Conservation (phyloP, 768 basidiomycete genomes). For the Lanmaoa rubissima region DNA sequence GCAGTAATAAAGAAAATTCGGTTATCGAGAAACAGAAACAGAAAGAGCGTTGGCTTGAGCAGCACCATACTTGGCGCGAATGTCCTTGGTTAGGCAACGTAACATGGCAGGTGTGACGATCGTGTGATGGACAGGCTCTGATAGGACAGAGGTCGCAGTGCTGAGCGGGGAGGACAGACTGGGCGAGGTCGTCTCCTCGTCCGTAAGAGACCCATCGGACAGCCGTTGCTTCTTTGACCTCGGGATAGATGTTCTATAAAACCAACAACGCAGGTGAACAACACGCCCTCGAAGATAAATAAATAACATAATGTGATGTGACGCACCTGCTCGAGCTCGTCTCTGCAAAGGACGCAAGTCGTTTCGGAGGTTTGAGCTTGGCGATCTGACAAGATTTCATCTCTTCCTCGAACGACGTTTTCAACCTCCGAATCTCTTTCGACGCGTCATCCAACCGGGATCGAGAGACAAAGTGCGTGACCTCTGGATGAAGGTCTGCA, state of each 20-base stretch:
- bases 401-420: conserved; percentile 36
- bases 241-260: conserved; percentile 25
- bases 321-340: conserved; percentile 41
- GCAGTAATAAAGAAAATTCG: neutral
- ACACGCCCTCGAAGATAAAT: neutral
- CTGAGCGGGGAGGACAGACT: conserved; percentile 47
- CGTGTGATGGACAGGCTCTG: conserved; percentile 32
- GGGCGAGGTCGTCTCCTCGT: conserved; percentile 29
- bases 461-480: conserved; percentile 13
- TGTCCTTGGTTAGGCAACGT: conserved; percentile 36
- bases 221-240: conserved; percentile 45
- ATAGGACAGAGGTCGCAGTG: conserved; percentile 40
- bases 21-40: conserved; percentile 7
- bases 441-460: conserved; percentile 26
- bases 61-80: conserved; percentile 33
- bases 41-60: neutral
- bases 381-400: conserved; percentile 40
- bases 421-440: conserved; percentile 32
- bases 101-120: conserved; percentile 65
- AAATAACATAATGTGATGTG: neutral
- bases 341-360: conserved; percentile 44
- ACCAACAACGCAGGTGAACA: neutral
- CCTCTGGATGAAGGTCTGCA: conserved; percentile 9
- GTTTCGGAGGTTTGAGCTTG: conserved; percentile 45
- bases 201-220: conserved; percentile 32